These are phyloP conservation scores for Nakaseomyces sp. DNA, from an alignment of 1,139 yeast species.

Conservation along the genomic window DNA sequence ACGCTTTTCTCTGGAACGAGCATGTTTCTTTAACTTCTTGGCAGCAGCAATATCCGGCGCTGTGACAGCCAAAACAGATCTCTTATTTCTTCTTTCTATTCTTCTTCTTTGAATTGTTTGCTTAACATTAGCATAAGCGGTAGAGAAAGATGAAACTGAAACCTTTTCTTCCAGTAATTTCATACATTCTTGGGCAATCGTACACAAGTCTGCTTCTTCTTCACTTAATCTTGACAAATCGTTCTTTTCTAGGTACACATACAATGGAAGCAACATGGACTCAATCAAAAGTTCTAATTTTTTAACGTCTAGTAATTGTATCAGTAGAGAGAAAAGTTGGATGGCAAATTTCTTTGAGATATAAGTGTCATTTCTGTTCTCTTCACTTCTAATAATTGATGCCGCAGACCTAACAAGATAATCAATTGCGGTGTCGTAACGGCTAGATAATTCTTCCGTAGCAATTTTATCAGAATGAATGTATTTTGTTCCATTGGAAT, in stretches of 20 bases:
- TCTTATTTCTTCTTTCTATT: constrained; percentile 63
- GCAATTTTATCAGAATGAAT: constrained; percentile 23
- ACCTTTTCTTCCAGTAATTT: constrained; percentile 58
- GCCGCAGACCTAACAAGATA: constrained; percentile 58
- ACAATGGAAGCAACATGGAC: constrained; percentile 52
- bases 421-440: constrained; percentile 41
- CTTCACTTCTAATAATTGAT: constrained; percentile 58
- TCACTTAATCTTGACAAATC: constrained; percentile 33
- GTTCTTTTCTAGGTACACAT: constrained; percentile 42
- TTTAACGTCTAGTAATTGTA: constrained; percentile 41
- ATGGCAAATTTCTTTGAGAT: constrained; percentile 60
- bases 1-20: constrained; percentile 66
- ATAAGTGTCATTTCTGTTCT: constrained; percentile 41
- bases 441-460: constrained; percentile 16
- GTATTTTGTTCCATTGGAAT: constrained; percentile 36
- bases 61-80: constrained; percentile 66
- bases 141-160: constrained; percentile 67
- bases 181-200: constrained; percentile 59
- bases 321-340: constrained; percentile 49
- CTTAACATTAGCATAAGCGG: constrained; percentile 54
- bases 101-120: constrained; percentile 53
- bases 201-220: constrained; percentile 44
- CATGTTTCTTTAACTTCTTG: constrained; percentile 69
- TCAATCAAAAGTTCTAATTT: constrained; percentile 38
- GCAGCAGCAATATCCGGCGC: constrained; percentile 78